Evolutionary conservation across 805 yeast genomes (phyloP).

Genomic region (Teunomyces funiuensis): DNA sequence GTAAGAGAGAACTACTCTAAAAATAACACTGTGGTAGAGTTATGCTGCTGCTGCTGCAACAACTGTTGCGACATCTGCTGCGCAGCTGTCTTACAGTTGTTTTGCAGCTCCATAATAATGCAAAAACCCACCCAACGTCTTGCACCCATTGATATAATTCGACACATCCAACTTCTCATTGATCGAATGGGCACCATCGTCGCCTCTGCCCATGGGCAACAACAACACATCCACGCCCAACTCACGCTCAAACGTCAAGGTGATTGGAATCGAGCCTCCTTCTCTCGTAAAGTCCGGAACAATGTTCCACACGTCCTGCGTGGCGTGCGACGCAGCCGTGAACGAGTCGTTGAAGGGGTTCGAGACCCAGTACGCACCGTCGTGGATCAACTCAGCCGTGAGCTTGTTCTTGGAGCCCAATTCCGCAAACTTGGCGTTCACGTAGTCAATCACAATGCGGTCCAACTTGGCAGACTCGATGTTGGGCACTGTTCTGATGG

Average conservation of each 20-base stretch:
- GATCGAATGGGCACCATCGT: conserved; percentile 98
- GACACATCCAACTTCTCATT: conserved; percentile 89
- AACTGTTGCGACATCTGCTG: too few relatives aligned
- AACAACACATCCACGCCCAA: conserved; percentile 82
- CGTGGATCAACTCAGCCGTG: conserved; percentile 79
- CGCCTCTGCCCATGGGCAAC: conserved; percentile 98
- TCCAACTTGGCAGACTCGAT: conserved; percentile 80
- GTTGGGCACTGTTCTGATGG: conserved; percentile 96
- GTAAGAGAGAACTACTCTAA: too few relatives aligned
- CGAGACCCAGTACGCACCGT: conserved; percentile 94
- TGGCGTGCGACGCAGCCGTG: conserved; percentile 92
- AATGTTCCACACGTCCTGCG: conserved; percentile 90
- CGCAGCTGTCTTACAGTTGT: too few relatives aligned
- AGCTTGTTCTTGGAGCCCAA: conserved; percentile 76
- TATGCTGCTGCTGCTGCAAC: too few relatives aligned
- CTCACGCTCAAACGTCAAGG: conserved; percentile 87
- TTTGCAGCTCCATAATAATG: conserved; percentile 88
- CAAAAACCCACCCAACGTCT: conserved; percentile 89
- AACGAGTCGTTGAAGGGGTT: conserved; percentile 91
- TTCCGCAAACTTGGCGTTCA: conserved; percentile 61
- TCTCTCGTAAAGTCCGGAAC: conserved; percentile 98
- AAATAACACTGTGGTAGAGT: too few relatives aligned
- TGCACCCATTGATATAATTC: conserved; percentile 91
- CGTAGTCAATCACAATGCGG: conserved; percentile 69
- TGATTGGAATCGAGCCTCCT: conserved; percentile 98